Conservation (phyloP, 345 rosid species). For the Geranium rotundifolium region DNA sequence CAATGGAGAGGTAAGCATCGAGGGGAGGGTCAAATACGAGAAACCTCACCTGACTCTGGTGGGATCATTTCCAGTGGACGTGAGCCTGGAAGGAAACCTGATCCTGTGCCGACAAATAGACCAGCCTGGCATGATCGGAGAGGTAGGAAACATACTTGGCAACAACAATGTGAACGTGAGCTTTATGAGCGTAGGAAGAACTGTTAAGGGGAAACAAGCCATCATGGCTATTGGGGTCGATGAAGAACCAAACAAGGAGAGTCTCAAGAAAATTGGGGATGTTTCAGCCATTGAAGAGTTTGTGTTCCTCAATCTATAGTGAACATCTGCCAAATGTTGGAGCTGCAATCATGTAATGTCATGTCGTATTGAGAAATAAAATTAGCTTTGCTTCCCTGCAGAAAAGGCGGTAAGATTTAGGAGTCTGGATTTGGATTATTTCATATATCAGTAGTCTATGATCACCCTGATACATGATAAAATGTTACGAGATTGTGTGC, state of each 20-base stretch:
- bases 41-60: conserved; percentile 48
- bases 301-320: conserved; percentile 49
- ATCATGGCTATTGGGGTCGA: conserved; percentile 88
- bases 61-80: conserved; percentile 61
- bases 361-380: too few relatives aligned
- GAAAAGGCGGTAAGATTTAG: too few relatives aligned
- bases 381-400: too few relatives aligned
- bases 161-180: conserved; percentile 61
- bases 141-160: conserved; percentile 64
- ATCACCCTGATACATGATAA: too few relatives aligned
- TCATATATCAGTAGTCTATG: too few relatives aligned
- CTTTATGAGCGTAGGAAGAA: conserved; percentile 88
- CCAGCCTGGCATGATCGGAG: conserved; percentile 83
- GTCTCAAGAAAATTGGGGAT: conserved; percentile 42
- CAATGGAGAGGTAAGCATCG: conserved; percentile 47
- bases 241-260: conserved; percentile 53
- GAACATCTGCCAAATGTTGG: not conserved
- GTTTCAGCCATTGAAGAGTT: conserved; percentile 69
- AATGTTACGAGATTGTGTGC: too few relatives aligned
- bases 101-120: conserved; percentile 70
- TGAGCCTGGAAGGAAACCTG: conserved; percentile 71
- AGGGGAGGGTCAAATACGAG: conserved; percentile 65
- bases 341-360: not conserved
- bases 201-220: conserved; percentile 40
- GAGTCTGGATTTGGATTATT: too few relatives aligned